Base-by-base conservation (phyloP, 352 stramenopile genomes). In the Globisporangium orthogonon region DNA sequence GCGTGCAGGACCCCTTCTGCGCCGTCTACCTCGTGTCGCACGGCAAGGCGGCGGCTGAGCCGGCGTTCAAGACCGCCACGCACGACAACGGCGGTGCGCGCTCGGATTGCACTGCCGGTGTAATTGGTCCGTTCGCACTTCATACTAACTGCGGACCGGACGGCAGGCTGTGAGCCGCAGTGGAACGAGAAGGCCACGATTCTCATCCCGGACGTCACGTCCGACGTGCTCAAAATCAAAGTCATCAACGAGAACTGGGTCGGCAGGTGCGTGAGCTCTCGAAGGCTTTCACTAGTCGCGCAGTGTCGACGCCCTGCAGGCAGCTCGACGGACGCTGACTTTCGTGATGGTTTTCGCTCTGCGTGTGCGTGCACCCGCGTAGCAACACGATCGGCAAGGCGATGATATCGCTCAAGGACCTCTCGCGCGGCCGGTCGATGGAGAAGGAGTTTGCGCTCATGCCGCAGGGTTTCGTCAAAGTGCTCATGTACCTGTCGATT, bases 191-290 rank as follows among this genome's bases (percentile, higher is more conserved):
- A 91, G 60, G 73, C 69, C 54, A 86, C 77, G 43, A 73, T 91
- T 47, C 54, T 91, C 35, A 78, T 91, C 57, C 61, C 78, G 40
- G 76, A 91, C 50, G 80, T 91, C 11, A 70, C 73, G 35, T 73
- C 76, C 35, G 78, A 87, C 51, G 65, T 89, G 52, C 66, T 91
- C 58, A 79, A 80, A 47, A 74, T 91, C 63, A 78, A 78, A 45
- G 60, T 91, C 28, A 70, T 85, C 53, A 91, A 91, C 61, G 79
- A 91, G 51, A 91, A 91, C 66, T 88, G 77, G 76, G 75, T 86
- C 18, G 83, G 83, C 54, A 91, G 81, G 78, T 90, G 46, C 57
- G 66, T 52, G 9, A 2, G 40, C 9, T 58, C 9, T 53, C 17
- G 45, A 7, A n/a, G 33, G 41, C 9, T 45, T 2, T 35, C 3